Evolutionary conservation across 345 rosid species (phyloP), one percentile per base, ranked within the genome.

Genomic region (Citrus glauca): DNA sequence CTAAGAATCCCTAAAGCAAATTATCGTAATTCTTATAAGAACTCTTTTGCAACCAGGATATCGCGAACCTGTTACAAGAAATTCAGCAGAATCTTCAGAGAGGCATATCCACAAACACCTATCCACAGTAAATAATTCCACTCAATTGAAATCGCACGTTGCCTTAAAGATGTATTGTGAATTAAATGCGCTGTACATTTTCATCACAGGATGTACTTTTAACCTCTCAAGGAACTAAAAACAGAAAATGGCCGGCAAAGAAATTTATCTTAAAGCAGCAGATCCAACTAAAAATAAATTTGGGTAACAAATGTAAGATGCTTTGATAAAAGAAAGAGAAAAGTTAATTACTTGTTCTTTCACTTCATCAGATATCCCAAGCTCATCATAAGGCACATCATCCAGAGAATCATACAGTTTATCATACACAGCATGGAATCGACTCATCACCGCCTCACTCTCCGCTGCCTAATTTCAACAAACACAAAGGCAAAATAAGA

Each of bases 291-390:
- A 35, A 64, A 67, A 17, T 6, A 13, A 56, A 6, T 1, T 61
- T 7, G 10, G 17, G n/a, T 13, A n/a, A 59, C 45, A 20, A 63
- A 40, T 22, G 2, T 17, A 30, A 45, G 30, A 56, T n/a, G 22
- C 3, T 50, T 7, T 17, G 53, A 42, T 2, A 62, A 69, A 32
- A 24, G 24, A 5, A 2, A 17, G 33, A 33, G 32, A 42, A 33
- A 48, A 70, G 55, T 11, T 69, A 61, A 35, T 86, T 50, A 89
- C 94, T 67, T 91, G 92, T 70, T 91, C 94, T 78, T 81, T 85
- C 24, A 89, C 91, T 84, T 90, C 94, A 66, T 74, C 81, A 4
- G 94, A 84, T 79, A 89, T 81, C 55, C 89, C 91, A 27, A 90
- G 82, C 65, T 80, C 78, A 69, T 84, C 81, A n/a, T 77, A 87